Evolutionary conservation across 1,284 basidiomycete species (phyloP), one percentile per base, ranked within the genome.

Genomic region (Golubevia sp.): DNA sequence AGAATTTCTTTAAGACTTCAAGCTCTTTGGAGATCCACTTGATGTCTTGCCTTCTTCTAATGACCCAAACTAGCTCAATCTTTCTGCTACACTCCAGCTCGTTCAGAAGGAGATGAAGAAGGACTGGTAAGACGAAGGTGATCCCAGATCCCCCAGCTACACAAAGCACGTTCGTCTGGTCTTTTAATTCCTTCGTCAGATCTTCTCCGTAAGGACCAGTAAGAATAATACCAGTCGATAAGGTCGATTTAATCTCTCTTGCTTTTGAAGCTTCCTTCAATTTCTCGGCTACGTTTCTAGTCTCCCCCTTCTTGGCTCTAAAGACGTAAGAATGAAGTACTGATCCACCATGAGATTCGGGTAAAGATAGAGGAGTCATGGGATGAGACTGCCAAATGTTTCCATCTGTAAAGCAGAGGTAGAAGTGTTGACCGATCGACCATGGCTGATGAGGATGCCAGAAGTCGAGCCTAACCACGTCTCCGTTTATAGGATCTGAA

Each of bases 311-410:
- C 38, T 58, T 61, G 30, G 64, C 66, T 18, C 66, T 55, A 48
- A 68, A 49, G 53, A 68, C 2, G 62, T 62, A 68, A 21, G 64
- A 56, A 60, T 8, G 15, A 6, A 7, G 13, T 13, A 50, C 49
- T 2, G 44, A 11, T n/a, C 44, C 20, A 24, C 15, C 49, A 15
- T 13, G 53, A n/a, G 26, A 48, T 20, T 44, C 24, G 13, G 64
- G 64, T n/a, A 30, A 11, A n/a, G 54, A 59, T 30, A 67, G 21
- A 7, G 67, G 61, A 2, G 67, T 68, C 25, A 68, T 55, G 7
- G 67, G 67, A 30, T 68, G 67, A 8, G 64, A 59, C 58, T 68
- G 67, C 67, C 67, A 68, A 34, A 68, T 59, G 30, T 30, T 55
- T 2, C 26, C 49, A 4, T 67, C 61, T 13, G 65, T 26, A 53